Conservation (phyloP, 768 basidiomycete species). For the Phlebiopsis gigantea region DNA sequence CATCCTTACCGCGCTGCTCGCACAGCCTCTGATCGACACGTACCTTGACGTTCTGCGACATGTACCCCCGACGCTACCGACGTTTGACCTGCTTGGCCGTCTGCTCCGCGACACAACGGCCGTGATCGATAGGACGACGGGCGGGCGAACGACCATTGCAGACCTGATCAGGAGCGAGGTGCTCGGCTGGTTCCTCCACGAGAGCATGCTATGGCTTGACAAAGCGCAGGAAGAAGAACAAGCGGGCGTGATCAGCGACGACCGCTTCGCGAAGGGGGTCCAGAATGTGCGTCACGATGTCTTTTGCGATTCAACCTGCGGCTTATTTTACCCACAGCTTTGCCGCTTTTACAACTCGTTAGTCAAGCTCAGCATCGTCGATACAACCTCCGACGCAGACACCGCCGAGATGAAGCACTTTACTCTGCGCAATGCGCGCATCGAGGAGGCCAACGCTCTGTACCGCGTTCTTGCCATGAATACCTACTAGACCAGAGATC, state of each 20-base stretch:
- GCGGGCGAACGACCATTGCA: conserved; percentile 53
- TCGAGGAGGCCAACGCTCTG: conserved; percentile 72
- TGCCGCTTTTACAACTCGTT: conserved; percentile 74
- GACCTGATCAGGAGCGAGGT: conserved; percentile 61
- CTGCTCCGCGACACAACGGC: conserved; percentile 58
- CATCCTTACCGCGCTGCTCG: conserved; percentile 54
- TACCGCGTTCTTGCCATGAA: conserved; percentile 57
- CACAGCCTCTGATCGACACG: conserved; percentile 30
- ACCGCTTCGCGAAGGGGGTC: conserved; percentile 66
- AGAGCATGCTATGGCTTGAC: conserved; percentile 66
- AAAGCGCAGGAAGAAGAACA: conserved; percentile 63
- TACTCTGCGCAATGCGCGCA: conserved; percentile 61
- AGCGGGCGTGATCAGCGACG: conserved; percentile 65
- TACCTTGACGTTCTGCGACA: conserved; percentile 61
- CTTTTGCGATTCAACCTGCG: conserved; percentile 1
- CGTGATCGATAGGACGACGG: conserved; percentile 34
- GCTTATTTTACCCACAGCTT: conserved; percentile 36
- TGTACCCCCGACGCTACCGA: conserved; percentile 67
- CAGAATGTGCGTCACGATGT: conserved; percentile 48
- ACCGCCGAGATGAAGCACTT: conserved; percentile 78
- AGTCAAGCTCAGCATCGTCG: conserved; percentile 61
- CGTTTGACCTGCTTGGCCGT: conserved; percentile 69
- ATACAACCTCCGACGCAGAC: conserved; percentile 56
- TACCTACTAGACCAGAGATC: conserved; percentile 24
- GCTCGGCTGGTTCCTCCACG: conserved; percentile 67